Base-by-base conservation (phyloP, 495 filamentous ascomycete species). In the Lasiosphaeris hirsuta region DNA sequence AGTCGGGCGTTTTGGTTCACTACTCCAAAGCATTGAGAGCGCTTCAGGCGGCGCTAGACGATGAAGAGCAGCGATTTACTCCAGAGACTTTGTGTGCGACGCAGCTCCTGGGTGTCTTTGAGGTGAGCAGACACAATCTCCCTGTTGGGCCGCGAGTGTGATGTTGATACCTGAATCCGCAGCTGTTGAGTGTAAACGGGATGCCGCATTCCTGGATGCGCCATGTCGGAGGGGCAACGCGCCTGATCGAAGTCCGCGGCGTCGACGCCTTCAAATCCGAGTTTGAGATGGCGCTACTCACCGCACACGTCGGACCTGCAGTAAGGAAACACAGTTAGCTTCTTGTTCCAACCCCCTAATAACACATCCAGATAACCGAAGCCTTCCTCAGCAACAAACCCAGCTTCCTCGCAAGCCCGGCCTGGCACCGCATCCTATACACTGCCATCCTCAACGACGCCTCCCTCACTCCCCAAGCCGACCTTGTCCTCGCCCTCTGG, bases 21-120 rank as follows among this genome's bases (percentile, higher is more conserved):
- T 75, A 73, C 62, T 50, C 57, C 9, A 69, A 68, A 43, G 71
- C 69, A 4, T 43, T 75, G 10, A 56, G 54, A 40, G 72, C 67
- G 56, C 59, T 75, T 6, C 70, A 72, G 44, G 64, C 53, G 17
- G 69, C 69, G 1, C 54, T 75, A 10, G 56, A 69, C 50, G 57
- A 65, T 61, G 60, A 67, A 9, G 15, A 39, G 10, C 45, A 63
- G 44, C 47, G 64, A 11, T 56, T 45, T 23, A 36, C 61, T 13
- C 62, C 72, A 7, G 66, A 75, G 45, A 64, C 70, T 0, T 62
- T 75, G 3, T 73, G 70, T 60, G 72, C 72, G 4, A 72, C 67
- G 13, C 61, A 68, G 44, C 57, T 75, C 2, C 40, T 75, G 10
- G 63, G 63, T 13, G 44, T 73, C 8, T 72, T 67, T 36, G 70